Base-by-base conservation (phyloP, 2,329 filamentous ascomycete genomes). In the Microascus cirrosus region DNA sequence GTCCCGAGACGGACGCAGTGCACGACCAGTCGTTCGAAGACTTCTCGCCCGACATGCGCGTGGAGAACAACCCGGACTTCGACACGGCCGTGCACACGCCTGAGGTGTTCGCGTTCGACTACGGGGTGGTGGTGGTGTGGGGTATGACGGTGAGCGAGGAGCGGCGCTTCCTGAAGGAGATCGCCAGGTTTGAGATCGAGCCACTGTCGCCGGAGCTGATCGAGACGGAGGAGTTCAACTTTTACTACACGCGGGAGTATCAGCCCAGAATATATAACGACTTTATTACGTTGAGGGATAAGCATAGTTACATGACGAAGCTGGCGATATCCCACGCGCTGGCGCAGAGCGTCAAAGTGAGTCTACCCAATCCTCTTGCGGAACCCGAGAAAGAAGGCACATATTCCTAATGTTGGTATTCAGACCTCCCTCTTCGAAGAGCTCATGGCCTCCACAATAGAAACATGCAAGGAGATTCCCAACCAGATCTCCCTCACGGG, bases 201-300 rank as follows among this genome's bases (percentile, higher is more conserved):
- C 96, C 96, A 70, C 80, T 97, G 54, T 85, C 85, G 28, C 83
- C 87, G 12, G 92, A 95, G 67, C 90, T 96, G 64, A 86, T 96
- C 34, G 93, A 99, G 74, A 90, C 91, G 53, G 94, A 99, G 71
- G 90, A 93, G 67, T 99, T 99, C 79, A 99, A 99, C 71, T 99
- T 97, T 71, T 99, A 99, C 77, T 97, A 99, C 75, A 97, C 94
- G 2, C 83, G 89, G 66, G 93, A 97, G 69, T 99, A 99, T 70
- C 95, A 99, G 73, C 90, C 94, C 24, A 87, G 94, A 56, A 99
- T 99, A 71, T 99, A 99, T 80, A 99, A 99, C 72, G 94, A 99
- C 73, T 99, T 99, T 66, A 99, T 99, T 71, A 94, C 90, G 2
- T 74, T 99, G 60, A 82, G 92, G 54, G 93, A 97, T 66, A 96